Base-by-base conservation (phyloP, 805 yeast genomes). In the Teunomyces pallodes region DNA sequence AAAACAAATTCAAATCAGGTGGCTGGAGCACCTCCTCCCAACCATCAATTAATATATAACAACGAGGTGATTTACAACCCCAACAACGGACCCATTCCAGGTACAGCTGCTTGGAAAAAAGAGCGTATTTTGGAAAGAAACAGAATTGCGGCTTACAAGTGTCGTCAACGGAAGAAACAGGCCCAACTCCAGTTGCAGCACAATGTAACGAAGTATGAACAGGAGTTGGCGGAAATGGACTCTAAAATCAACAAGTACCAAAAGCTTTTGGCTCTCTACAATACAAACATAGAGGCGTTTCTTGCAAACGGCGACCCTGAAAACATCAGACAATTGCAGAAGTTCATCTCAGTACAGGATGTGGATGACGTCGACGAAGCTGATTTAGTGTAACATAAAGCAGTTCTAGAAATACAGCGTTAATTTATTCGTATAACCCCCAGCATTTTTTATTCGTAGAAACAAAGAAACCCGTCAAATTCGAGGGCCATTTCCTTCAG, bases 131-230 rank as follows among this genome's bases (percentile, higher is more conserved):
- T 83, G 47, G 87, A 83, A 56, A 65, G 88, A 46, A 83, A 83
- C 57, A 65, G 88, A 51, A 70, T 82, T n/a, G 88, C 88, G 0
- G 88, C 88, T 0, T 77, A 82, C 28, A 82, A 82, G 57, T 83
- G 88, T 66, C 73, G 88, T 54, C 86, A 83, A 56, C 69, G 87
- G 36, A 83, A 83, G 64, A 83, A 83, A 56, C 80, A 82, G 46
- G 83, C 88, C 1, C 92, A 86, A 57, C 74, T 79, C 49, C 83
- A 83, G 61, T 64, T 87, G 51, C 85, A 83, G 59, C 80, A 76
- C 50, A 86, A 82, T 56, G 77, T 83, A 32, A 77, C 74, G 40
- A 74, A 72, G 45, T 70, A 77, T 43, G 70, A 75, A 45, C 59
- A 55, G 13, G 81, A 82, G 50, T 76, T 82, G 50, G 60, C 58